These are phyloP conservation scores for Capronia americana DNA, from an alignment of 2,329 filamentous ascomycete species.

Conservation along the genomic window DNA sequence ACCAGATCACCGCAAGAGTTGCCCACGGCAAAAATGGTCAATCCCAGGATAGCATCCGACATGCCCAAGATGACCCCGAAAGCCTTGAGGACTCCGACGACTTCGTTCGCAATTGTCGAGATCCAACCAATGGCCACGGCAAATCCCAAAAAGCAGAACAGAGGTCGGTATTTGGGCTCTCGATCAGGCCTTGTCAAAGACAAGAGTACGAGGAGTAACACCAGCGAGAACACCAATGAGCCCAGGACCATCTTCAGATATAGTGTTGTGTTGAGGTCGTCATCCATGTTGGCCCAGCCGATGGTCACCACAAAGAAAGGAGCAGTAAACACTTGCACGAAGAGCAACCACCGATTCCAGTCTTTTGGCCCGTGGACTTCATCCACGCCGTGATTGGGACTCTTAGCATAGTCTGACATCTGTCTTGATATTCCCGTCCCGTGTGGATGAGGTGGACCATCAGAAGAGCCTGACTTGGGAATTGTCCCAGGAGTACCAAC, in stretches of 20 bases:
- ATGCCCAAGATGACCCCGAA: constrained; percentile 91
- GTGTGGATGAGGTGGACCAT: constrained; percentile 32
- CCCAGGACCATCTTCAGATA: constrained; percentile 66
- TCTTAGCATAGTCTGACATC: constrained; percentile 51
- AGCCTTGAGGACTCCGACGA: constrained; percentile 92
- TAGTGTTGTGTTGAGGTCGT: constrained; percentile 50
- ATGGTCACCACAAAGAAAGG: constrained; percentile 82
- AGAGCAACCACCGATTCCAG: constrained; percentile 92
- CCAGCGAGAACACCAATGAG: constrained; percentile 71
- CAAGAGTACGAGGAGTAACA: constrained; percentile 71
- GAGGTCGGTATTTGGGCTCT: constrained; percentile 74
- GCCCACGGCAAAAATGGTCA: constrained; percentile 95
- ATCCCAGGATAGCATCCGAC: constrained; percentile 83
- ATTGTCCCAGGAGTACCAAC: constrained; percentile 49
- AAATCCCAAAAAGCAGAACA: constrained; percentile 89
- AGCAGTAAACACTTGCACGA: constrained; percentile 83
- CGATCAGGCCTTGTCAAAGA: constrained; percentile 70
- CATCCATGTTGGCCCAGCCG: constrained; percentile 64
- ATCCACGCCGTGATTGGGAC: constrained; percentile 45
- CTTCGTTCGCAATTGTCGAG: constrained; percentile 91
- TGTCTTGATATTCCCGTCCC: constrained; percentile 24
- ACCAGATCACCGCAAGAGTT: constrained; percentile 95
- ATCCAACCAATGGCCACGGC: constrained; percentile 94
- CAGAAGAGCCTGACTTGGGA: constrained; percentile 26
- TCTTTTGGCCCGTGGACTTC: constrained; percentile 52